Base-by-base conservation (phyloP, 139 green algal genomes). In the Chlamydomonas sp. region DNA sequence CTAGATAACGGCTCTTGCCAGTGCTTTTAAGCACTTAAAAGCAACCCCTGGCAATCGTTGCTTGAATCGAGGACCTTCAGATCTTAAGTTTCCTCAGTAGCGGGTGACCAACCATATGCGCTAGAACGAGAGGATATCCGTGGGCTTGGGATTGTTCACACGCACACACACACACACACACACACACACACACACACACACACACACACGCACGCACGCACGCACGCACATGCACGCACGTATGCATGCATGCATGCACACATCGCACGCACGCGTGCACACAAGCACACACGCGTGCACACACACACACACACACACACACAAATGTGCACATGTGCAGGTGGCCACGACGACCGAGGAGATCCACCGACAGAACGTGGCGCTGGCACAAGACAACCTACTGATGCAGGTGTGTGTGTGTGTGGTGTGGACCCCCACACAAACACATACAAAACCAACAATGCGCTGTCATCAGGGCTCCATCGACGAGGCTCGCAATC, bases 401-500 rank as follows among this genome's bases (percentile, higher is more conserved):
- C 67, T 69, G 3, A 76, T 76, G 36, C 73, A 82, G 34, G n/a
- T n/a, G n/a, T n/a, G n/a, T n/a, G n/a, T n/a, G n/a, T n/a, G n/a
- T n/a, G n/a, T n/a, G n/a, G n/a, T n/a, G n/a, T n/a, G n/a, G n/a
- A n/a, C n/a, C n/a, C n/a, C n/a, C n/a, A n/a, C n/a, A n/a, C n/a
- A n/a, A n/a, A n/a, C n/a, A n/a, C n/a, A n/a, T n/a, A n/a, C n/a
- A n/a, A n/a, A n/a, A n/a, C n/a, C n/a, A n/a, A n/a, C n/a, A n/a
- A n/a, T n/a, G n/a, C n/a, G n/a, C n/a, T n/a, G n/a, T n/a, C n/a
- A n/a, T n/a, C n/a, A n/a, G n/a, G 69, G 60, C 26, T 68, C 76
- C 33, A 83, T 90, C 20, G 80, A 78, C 31, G 80, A 85, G 38
- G 79, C 73, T 13, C 74, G 77, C 54, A 85, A 81, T 35, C 83